These are phyloP conservation scores for Cladophialophora exuberans DNA, from an alignment of 2,329 filamentous ascomycete genomes.

Conservation along the genomic window DNA sequence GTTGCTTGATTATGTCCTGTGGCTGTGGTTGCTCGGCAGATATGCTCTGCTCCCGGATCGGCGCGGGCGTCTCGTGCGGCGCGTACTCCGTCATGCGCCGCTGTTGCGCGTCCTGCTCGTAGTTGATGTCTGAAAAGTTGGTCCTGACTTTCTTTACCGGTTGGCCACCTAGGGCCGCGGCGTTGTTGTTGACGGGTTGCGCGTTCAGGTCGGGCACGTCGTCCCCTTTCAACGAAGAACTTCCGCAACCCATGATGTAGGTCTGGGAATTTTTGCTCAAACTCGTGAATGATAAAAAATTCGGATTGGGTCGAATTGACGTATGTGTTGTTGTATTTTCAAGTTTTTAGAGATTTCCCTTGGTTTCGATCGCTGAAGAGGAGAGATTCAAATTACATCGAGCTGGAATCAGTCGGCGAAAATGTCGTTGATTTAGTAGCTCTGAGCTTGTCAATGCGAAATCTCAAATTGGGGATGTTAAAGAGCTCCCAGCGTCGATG, in stretches of 20 bases:
- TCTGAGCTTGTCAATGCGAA: not conserved
- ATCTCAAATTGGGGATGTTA: not conserved
- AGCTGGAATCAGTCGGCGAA: not conserved
- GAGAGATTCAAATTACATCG: no score
- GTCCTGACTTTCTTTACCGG: conserved; percentile 28
- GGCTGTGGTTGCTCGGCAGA: not conserved
- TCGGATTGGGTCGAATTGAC: not conserved
- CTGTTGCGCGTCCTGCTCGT: conserved; percentile 19
- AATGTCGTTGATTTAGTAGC: not conserved
- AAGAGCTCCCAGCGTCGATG: not conserved
- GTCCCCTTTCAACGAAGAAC: conserved; percentile 31
- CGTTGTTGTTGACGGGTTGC: conserved; percentile 17
- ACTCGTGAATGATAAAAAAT: conserved; percentile 14
- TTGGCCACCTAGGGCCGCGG: not conserved
- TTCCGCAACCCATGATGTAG: conserved; percentile 31
- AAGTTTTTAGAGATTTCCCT: no score
- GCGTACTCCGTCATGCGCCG: conserved; percentile 33
- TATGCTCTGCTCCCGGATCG: conserved; percentile 3
- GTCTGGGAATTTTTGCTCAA: not conserved
- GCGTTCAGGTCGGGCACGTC: conserved; percentile 21
- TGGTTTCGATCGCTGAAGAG: no score
- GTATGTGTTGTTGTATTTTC: no score
- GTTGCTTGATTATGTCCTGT: not conserved
- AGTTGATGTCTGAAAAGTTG: conserved; percentile 32
- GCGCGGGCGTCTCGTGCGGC: conserved; percentile 23